Conservation (phyloP, 1,139 yeast species). For the Yamadazyma dushanensis region DNA sequence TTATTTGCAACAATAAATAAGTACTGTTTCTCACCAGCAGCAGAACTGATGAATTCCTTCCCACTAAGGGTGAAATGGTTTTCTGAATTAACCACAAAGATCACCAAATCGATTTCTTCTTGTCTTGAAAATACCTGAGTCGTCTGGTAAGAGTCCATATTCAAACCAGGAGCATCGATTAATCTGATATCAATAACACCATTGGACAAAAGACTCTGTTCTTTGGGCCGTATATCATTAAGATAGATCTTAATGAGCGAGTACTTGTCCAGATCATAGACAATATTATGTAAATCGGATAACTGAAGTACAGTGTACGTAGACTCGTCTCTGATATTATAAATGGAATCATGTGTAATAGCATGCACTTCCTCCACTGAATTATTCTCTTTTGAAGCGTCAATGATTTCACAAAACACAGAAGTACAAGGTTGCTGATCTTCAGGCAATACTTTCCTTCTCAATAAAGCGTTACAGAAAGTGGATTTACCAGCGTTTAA, state of each 20-base stretch:
- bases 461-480: constrained; percentile 85
- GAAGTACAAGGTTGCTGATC: constrained; percentile 98
- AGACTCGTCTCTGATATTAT: constrained; percentile 60
- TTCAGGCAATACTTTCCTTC: constrained; percentile 80
- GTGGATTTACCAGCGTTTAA: constrained; percentile 96
- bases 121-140: constrained; percentile 95
- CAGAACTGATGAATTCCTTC: constrained; percentile 86
- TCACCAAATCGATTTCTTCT: constrained; percentile 95
- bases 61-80: constrained; percentile 95
- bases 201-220: constrained; percentile 74
- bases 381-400: constrained; percentile 68
- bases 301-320: constrained; percentile 62
- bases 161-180: constrained; percentile 96
- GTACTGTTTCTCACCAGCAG: constrained; percentile 88
- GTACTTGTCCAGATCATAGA: constrained; percentile 71
- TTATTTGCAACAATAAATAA: constrained; percentile 93
- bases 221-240: constrained; percentile 68
- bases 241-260: constrained; percentile 78
- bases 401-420: constrained; percentile 92
- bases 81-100: constrained; percentile 94
- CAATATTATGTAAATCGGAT: constrained; percentile 64
- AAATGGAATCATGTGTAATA: constrained; percentile 60
- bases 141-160: constrained; percentile 90
- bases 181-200: constrained; percentile 91
- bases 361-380: constrained; percentile 93